Evolutionary conservation across 2,329 filamentous ascomycete genomes (phyloP), one percentile per base, ranked within the genome.

Genomic region (Fusarium miscanthi): DNA sequence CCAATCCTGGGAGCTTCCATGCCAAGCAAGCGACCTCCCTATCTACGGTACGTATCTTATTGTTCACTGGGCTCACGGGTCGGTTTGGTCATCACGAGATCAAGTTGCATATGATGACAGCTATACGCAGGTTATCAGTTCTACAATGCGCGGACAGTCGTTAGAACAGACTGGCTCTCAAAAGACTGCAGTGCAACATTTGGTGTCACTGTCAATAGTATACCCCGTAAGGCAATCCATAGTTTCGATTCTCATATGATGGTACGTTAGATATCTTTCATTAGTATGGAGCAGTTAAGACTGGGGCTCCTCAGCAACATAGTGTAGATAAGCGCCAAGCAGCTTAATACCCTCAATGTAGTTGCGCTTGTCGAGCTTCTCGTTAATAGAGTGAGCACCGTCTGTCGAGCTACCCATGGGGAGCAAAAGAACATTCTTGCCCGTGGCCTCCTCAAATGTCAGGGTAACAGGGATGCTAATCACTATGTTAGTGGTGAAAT

Each of bases 331-430:
- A 7, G 95, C 93, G 52, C 96, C 96, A 64, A 99, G 84, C 71
- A 99, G 85, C 89, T 99, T 99, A 78, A 93, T 98, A 53, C 96
- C 96, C 86, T 99, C 94, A 79, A 99, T 97, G 82, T 99, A 99
- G 85, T 99, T 99, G 80, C 89, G 90, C 88, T 93, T 94, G 83
- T 99, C 96, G 64, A 99, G 87, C 88, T 97, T 98, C 89, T 98
- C 96, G 82, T 99, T 99, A 84, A 98, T 97, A 38, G 94, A 97
- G 85, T 99, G 96, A 12, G 96, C 96, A 45, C 93, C 95, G 81
- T 98, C 96, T 3, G 95, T 99, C 46, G 93, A 97, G 86, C 93
- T 97, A 49, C 96, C 96, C 96, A 99, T 98, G 37, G 96, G 96
- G 75, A 99, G 85, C 74, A 99, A 86, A 63, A 99, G 86, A 45